phyloP scores from a whole-genome alignment of 495 filamentous ascomycete species.

The Glutinoglossum americanum region DNA sequence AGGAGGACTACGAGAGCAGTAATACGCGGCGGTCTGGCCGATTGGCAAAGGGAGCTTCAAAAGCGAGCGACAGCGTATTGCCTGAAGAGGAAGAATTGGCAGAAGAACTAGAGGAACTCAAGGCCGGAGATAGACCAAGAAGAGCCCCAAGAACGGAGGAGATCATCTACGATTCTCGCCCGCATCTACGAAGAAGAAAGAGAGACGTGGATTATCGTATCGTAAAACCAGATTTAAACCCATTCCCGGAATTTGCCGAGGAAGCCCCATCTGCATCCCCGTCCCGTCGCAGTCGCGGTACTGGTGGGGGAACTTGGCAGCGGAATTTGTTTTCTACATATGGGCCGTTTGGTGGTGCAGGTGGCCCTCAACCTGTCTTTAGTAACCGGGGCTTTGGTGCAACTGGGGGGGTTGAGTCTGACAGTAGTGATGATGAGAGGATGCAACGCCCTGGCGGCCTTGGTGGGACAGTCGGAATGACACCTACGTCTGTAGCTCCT shows the following conservation, averaged over 20 bases:
- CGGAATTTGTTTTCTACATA: slow-evolving; percentile 63
- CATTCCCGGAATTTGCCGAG: slow-evolving; percentile 44
- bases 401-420: slow-evolving; percentile 64
- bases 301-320: slow-evolving; percentile 37
- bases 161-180: slow-evolving; percentile 26
- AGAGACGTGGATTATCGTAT: slow-evolving; percentile 48
- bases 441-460: slow-evolving; percentile 26
- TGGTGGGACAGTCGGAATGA: slow-evolving; percentile 43
- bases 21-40: slow-evolving; percentile 27
- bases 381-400: slow-evolving; percentile 58
- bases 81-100: slow-evolving; percentile 49
- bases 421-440: slow-evolving; percentile 88
- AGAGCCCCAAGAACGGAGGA: slow-evolving; percentile 28
- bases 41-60: slow-evolving; percentile 17
- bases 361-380: slow-evolving; percentile 47
- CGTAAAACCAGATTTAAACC: slow-evolving; percentile 46
- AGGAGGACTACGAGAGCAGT: slow-evolving; percentile 39
- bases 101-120: slow-evolving; percentile 53
- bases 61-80: slow-evolving; percentile 17
- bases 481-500: slow-evolving; percentile 42
- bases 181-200: slow-evolving; percentile 5
- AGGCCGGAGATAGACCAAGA: slow-evolving; percentile 26
- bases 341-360: slow-evolving; percentile 79
- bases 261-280: slow-evolving; percentile 44
- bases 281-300: slow-evolving; percentile 37